Evolutionary conservation across 176 grass and related monocot species (phyloP).

Genomic region (Zea luxurians): DNA sequence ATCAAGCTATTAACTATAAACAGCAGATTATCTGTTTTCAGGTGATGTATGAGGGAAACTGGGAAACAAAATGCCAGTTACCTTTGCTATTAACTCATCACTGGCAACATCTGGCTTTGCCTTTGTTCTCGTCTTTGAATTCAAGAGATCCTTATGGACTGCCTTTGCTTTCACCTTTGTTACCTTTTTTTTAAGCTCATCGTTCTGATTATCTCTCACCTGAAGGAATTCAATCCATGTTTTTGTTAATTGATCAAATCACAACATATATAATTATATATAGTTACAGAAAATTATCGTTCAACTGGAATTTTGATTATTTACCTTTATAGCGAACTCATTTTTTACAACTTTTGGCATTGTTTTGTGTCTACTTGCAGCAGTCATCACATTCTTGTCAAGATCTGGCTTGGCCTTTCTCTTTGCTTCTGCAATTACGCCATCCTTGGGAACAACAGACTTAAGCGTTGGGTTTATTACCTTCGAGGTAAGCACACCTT

Average conservation of each 20-base stretch:
- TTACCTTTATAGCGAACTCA: conserved; percentile 29
- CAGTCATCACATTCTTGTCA: conserved; percentile 40
- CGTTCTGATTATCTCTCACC: conserved; percentile 30
- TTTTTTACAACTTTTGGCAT: conserved; percentile 27
- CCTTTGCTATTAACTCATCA: conserved; percentile 44
- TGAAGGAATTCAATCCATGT: conserved; percentile 22
- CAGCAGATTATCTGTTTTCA: not conserved
- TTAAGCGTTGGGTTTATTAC: conserved; percentile 28
- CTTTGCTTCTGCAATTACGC: conserved; percentile 31
- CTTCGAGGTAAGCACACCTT: conserved; percentile 37
- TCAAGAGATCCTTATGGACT: conserved; percentile 12
- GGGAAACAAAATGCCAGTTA: not conserved
- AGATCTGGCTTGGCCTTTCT: conserved; percentile 36
- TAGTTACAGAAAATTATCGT: not conserved
- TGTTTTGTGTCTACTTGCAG: conserved; percentile 39
- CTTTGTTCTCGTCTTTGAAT: conserved; percentile 24
- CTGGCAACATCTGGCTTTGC: conserved; percentile 19
- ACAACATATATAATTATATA: conserved; percentile 27
- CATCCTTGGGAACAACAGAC: conserved; percentile 30
- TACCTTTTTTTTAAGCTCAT: conserved; percentile 26
- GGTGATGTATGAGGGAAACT: not conserved
- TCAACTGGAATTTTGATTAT: conserved; percentile 4
- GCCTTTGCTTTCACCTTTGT: conserved; percentile 15
- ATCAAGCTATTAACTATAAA: not conserved
- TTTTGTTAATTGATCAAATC: conserved; percentile 11